A percentile compares a stretch with the other conserved stretches of the same genome.
Conservation (phyloP, 441 rosid species). For the Pelargonium myrrhifolium region DNA sequence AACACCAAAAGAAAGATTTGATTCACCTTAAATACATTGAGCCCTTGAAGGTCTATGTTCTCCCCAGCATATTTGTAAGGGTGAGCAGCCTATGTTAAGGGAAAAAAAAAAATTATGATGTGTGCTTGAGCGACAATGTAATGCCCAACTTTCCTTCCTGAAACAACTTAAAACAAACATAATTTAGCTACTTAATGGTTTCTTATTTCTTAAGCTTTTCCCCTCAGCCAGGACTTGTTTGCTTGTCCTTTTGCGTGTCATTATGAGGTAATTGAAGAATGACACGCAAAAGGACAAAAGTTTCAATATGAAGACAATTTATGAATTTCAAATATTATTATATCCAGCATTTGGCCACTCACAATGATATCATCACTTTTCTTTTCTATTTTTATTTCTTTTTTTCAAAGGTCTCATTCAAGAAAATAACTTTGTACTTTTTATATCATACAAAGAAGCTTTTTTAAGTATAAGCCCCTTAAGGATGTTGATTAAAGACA, state of each 20-base stretch:
- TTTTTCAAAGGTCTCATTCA: neutral
- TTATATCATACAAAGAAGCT: neutral
- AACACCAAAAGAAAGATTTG: slow-evolving; percentile 6
- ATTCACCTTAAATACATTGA: slow-evolving; percentile 61
- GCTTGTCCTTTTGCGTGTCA: neutral
- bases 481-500: neutral
- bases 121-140: slow-evolving; percentile 10
- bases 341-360: neutral
- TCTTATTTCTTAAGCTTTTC: neutral
- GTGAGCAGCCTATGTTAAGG: slow-evolving; percentile 41
- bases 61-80: slow-evolving; percentile 69
- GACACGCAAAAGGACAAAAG: neutral
- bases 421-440: neutral
- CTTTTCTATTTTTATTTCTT: too few species aligned
- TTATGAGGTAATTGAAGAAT: neutral
- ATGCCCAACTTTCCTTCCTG: neutral
- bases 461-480: neutral
- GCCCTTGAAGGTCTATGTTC: slow-evolving; percentile 55
- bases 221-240: neutral
- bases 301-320: neutral
- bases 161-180: neutral
- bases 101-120: neutral
- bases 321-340: neutral
- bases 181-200: neutral
- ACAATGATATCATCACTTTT: neutral